Evolutionary conservation across 202 grass and related monocot species (phyloP).

Genomic region (Zizania palustris): DNA sequence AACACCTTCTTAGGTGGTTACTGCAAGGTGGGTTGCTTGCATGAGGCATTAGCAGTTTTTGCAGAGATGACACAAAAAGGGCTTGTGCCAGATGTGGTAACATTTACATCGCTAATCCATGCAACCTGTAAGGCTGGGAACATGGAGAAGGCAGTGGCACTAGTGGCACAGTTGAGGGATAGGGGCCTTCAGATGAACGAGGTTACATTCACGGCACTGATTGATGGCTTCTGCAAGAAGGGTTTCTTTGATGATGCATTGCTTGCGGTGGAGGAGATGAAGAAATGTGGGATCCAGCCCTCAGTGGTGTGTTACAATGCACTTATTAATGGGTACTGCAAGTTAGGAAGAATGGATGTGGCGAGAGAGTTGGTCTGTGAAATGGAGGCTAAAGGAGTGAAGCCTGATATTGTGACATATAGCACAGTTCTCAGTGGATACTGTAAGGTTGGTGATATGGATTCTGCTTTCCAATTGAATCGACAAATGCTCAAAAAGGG

Average conservation of each 20-base stretch:
- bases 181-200: conserved; percentile 73
- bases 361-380: conserved; percentile 45
- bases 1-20: conserved; percentile 80
- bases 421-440: conserved; percentile 59
- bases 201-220: conserved; percentile 74
- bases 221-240: conserved; percentile 79
- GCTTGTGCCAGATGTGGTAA: conserved; percentile 58
- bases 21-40: conserved; percentile 61
- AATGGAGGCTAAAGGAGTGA: conserved; percentile 62
- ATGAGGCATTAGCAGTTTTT: conserved; percentile 60
- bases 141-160: conserved; percentile 56
- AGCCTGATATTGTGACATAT: conserved; percentile 80
- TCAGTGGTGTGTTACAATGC: conserved; percentile 81
- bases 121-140: conserved; percentile 74
- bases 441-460: conserved; percentile 65
- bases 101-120: conserved; percentile 76
- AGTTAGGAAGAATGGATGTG: conserved; percentile 62
- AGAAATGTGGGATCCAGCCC: conserved; percentile 52
- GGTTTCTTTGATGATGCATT: conserved; percentile 76
- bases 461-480: conserved; percentile 70
- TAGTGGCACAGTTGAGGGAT: conserved; percentile 64
- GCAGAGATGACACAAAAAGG: conserved; percentile 62
- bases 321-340: conserved; percentile 85
- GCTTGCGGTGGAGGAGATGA: conserved; percentile 60
- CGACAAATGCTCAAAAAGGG: conserved; percentile 62